Conservation (phyloP, 768 basidiomycete species). For the Mycena chlorophos region DNA sequence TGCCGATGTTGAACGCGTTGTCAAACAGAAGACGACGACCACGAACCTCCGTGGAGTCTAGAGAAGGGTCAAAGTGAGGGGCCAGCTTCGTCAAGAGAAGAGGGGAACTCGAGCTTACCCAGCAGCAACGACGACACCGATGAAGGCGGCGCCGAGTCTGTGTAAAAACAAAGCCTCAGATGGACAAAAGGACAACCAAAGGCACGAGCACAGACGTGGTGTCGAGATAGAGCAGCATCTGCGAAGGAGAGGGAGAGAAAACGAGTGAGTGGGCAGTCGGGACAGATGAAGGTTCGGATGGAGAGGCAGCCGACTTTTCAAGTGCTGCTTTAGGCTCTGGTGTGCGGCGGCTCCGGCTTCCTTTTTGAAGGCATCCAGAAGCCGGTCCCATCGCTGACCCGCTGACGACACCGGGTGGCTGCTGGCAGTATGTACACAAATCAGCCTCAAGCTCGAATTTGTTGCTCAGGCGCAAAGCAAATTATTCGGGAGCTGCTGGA, state of each 20-base stretch:
- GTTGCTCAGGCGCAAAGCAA: too few species aligned
- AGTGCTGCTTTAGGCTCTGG: background rate
- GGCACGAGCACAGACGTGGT: conserved; percentile 31
- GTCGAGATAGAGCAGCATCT: conserved; percentile 24
- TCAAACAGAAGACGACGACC: background rate
- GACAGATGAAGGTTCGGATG: background rate
- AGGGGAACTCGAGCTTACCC: conserved; percentile 37
- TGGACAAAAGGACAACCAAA: background rate
- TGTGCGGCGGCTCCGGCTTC: background rate
- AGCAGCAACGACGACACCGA: conserved; percentile 51
- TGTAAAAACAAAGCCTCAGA: conserved; percentile 1
- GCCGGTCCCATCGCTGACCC: background rate
- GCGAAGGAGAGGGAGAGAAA: background rate
- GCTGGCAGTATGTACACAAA: background rate
- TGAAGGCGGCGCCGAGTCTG: conserved; percentile 51
- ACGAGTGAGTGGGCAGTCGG: background rate
- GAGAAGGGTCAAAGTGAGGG: background rate
- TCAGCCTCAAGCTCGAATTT: background rate
- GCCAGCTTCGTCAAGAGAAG: background rate
- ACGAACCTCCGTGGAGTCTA: conserved; percentile 54
- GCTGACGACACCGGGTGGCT: background rate
- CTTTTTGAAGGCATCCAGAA: background rate
- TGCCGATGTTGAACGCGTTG: background rate
- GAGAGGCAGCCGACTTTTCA: background rate
- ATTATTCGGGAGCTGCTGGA: too few species aligned